phyloP scores from a whole-genome alignment of 768 basidiomycete species.

The Plicaturopsis crispa region DNA sequence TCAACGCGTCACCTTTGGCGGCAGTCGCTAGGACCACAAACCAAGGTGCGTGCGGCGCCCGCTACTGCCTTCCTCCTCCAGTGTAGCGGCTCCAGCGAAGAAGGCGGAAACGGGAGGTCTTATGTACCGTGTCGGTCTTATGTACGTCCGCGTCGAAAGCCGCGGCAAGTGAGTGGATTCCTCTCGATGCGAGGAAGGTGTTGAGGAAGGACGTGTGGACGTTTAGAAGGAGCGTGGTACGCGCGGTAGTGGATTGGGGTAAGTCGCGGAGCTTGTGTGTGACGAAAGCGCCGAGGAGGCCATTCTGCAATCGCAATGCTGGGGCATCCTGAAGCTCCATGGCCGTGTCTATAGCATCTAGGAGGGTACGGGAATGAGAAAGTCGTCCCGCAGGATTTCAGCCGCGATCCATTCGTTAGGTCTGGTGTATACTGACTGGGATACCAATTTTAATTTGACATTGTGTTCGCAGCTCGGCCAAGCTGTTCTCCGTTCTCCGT shows the following conservation, averaged over 20 bases:
- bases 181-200: constrained; percentile 61
- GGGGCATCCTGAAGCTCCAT: constrained; percentile 42
- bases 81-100: constrained; percentile 65
- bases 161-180: constrained; percentile 79
- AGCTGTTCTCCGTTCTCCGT: too few relatives aligned
- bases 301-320: constrained; percentile 73
- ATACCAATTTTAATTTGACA: too few relatives aligned
- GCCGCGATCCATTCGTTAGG: constrained; percentile 87
- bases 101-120: constrained; percentile 79
- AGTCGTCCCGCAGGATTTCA: constrained; percentile 87
- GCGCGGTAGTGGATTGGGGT: constrained; percentile 41
- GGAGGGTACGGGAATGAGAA: constrained; percentile 55
- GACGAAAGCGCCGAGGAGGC: constrained; percentile 63
- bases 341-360: constrained; percentile 49
- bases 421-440: constrained; percentile 76
- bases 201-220: constrained; percentile 73
- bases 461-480: too few relatives aligned
- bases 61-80: constrained; percentile 48
- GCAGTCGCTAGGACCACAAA: constrained; percentile 68
- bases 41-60: constrained; percentile 50
- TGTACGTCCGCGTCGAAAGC: constrained; percentile 69
- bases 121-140: constrained; percentile 63
- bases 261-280: constrained; percentile 55
- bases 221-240: constrained; percentile 62
- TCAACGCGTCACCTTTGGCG: constrained; percentile 51